phyloP scores from a whole-genome alignment of 2,329 filamentous ascomycete species.

The Elsinoe arachidis region DNA sequence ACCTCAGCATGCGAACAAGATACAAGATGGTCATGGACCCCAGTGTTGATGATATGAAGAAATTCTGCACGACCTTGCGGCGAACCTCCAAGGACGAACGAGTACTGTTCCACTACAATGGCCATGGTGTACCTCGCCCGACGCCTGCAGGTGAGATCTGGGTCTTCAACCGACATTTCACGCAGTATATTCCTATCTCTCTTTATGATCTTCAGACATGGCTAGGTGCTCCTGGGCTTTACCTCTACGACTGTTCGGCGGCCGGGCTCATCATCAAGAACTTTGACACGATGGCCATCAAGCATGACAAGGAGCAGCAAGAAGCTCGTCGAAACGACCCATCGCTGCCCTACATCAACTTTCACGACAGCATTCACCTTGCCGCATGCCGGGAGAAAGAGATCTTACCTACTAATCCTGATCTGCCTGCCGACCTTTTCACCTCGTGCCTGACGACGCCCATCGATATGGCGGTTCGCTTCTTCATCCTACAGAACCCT shows the following conservation, averaged over 20 bases:
- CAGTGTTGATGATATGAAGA: conserved; percentile 93
- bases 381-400: conserved; percentile 87
- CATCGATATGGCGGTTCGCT: conserved; percentile 94
- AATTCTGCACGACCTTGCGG: conserved; percentile 83
- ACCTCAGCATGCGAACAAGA: conserved; percentile 83
- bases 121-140: conserved; percentile 91
- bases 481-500: conserved; percentile 91
- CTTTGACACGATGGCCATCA: conserved; percentile 88
- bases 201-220: conserved; percentile 91
- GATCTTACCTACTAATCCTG: conserved; percentile 87
- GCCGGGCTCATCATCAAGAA: conserved; percentile 92
- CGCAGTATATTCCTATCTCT: conserved; percentile 95
- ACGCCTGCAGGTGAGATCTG: conserved; percentile 95
- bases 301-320: conserved; percentile 82
- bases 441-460: conserved; percentile 93
- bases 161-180: conserved; percentile 99
- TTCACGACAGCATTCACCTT: conserved; percentile 83
- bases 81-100: conserved; percentile 92
- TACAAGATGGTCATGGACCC: conserved; percentile 97
- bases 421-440: conserved; percentile 88
- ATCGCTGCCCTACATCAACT: conserved; percentile 41
- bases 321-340: conserved; percentile 70
- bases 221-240: conserved; percentile 90
- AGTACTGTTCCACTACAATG: conserved; percentile 97
- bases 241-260: conserved; percentile 96